Base-by-base conservation (phyloP, 2,329 filamentous ascomycete genomes). In the Pyrenophora tritici-repentis region DNA sequence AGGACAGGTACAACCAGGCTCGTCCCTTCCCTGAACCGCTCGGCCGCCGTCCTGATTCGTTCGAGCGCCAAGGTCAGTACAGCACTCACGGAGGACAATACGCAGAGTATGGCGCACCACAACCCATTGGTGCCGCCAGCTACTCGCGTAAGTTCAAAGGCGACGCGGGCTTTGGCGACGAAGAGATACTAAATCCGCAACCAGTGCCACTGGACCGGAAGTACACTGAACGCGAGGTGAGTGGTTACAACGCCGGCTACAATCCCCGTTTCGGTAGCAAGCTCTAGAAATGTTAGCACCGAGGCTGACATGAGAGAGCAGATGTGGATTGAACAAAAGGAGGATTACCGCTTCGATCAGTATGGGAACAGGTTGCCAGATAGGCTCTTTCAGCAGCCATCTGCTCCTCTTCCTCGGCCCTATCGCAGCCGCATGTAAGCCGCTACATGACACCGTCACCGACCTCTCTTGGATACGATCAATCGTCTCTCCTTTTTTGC, bases 261-360 rank as follows among this genome's bases (percentile, higher is more conserved):
- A 38, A 42, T 39, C 48, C 48, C 48, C 48, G 45, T 45, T 45
- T 42, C 41, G 50, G 50, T 47, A 47, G 49, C 42, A 56, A 48
- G 41, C 35, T 55, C 24, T 51, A 49, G 24, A 29, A 29, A 37
- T 57, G 51, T 44, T 54, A 17, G 47, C 20, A 39, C 26, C n/a
- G 45, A 39, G 44, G 44, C 49, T 47, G 42, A 52, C 55, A 50
- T 50, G 29, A 20, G 38, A 10, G 9, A 29, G 36, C 53, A 71
- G 69, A 56, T 71, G 42, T 73, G 70, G 70, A 61, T 73, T 47
- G 70, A 73, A 53, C 58, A 73, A 55, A 70, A 69, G 62, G 63
- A 72, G 50, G 68, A 73, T 49, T 71, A 65, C 41, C 57, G 67
- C 18, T 66, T 63, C 47, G 70, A 73, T 47, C 51, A 72, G 58